Evolutionary conservation across 306 rosid genomes (phyloP), one percentile per base, ranked within the genome.

Genomic region (Lotus japonicus): DNA sequence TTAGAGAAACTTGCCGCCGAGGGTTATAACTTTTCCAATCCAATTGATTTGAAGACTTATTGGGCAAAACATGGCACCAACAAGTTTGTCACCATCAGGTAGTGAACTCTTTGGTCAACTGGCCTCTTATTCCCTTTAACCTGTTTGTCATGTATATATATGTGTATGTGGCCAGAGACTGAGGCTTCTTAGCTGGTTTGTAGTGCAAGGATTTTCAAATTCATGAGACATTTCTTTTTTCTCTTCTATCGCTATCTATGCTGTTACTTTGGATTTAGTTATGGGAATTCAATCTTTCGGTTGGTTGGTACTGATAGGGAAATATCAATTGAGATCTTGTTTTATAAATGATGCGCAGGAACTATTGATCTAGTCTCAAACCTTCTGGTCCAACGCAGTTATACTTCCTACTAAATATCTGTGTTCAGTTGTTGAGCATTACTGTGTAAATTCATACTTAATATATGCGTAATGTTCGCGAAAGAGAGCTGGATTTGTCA

Each of bases 51-150:
- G 81, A 94, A 85, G 89, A 76, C 77, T 77, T 89, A 86, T 63
- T 94, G 99, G 99, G 99, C 99, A 48, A 94, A 90, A 70, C 97
- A 94, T 81, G 99, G 99, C 66, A 94, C 99, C 77, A 94, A 94
- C 84, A 94, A 94, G 88, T 94, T 94, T 28, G 97, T 94, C 79
- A 94, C 97, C 7, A 90, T 94, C 88, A 88, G 96, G 89, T 94
- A 94, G 95, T 78, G 5, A 31, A 76, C 70, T 78, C 6, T 48
- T 26, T 83, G 72, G 75, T 75, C 64, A 66, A 11, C 36, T 76
- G 78, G 74, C 75, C 73, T 71, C 55, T 84, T 51, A 54, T 63
- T 70, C 58, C 78, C n/a, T 75, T 81, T 77, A 66, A 76, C 81
- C 79, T 66, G 81, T 77, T 82, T 80, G 73, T 73, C 80, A 58